Evolutionary conservation across 805 yeast genomes (phyloP), one percentile per base, ranked within the genome.

Genomic region (Blastobotrys americana): DNA sequence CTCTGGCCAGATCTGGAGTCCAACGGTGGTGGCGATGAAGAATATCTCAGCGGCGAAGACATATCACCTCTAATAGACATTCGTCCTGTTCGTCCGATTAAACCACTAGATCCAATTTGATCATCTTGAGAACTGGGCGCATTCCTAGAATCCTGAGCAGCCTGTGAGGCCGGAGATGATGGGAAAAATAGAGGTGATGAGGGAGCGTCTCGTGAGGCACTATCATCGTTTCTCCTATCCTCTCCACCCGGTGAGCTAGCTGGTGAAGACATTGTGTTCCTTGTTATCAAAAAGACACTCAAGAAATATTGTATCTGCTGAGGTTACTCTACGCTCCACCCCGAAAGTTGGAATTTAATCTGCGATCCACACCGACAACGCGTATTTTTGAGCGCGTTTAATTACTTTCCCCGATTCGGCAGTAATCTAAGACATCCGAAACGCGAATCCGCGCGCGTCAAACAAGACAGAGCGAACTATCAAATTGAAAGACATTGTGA

Each of bases 11-110:
- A 35, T 4, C 55, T 54, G 16, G 51, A 46, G 22, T 41, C 28
- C 33, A 44, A 34, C 2, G 55, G 55, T 13, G 53, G 48, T 9
- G 74, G 64, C 10, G 71, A 70, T 1, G 75, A 67, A 41, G 70
- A 70, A 41, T 60, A 66, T 37, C 48, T 41, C 43, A 73, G 55
- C 16, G 78, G 77, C 2, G 77, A 73, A 3, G 74, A 69, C 1
- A 65, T 68, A 20, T 63, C 64, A 46, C 57, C 38, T 41, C 21
- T 25, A 37, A 25, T 25, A 8, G 31, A 25, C 31, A 25, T 8
- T 8, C 31, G 31, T 25, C 31, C 31, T 8, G 31, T 25, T 8
- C 31, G 31, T 8, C 31, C 31, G 13, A 13, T 8, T 8, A 25
- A 13, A 8, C 13, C 31, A n/a, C n/a, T n/a, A 8, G 8, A 8